Evolutionary conservation across 345 rosid genomes (phyloP), one percentile per base, ranked within the genome.

Genomic region (Melastoma malabathricum): DNA sequence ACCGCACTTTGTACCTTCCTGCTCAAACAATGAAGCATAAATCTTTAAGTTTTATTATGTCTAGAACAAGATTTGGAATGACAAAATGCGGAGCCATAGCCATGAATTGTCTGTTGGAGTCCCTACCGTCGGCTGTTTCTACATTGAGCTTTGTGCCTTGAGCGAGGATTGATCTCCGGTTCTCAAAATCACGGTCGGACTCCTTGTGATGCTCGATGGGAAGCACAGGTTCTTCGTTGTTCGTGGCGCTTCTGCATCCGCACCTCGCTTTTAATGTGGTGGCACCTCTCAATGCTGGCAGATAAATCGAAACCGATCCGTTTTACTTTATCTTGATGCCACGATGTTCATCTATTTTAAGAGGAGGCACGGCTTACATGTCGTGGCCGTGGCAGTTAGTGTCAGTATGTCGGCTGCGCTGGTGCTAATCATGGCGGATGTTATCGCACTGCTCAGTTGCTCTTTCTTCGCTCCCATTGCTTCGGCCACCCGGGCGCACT

Each of bases 391-490:
- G 63, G 92, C 94, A 15, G 98, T 81, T 55, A 90, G 88, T 10
- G 98, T 82, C 34, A 90, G 68, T 61, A 86, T 78, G 64, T 86
- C 96, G 58, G 69, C 75, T n/a, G 86, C 67, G 62, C 57, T 68
- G 13, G 92, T 81, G 10, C 89, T 70, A 39, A 73, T 76, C 86
- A 74, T 76, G 54, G 98, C 87, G 3, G 98, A 90, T 16, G 75
- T 81, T 48, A 90, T 72, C 43, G 65, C 71, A 54, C 73, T 51
- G 43, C 75, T 71, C 4, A 90, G 78, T 59, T 90, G 84, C 45
- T 84, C 83, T 57, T 75, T 78, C 65, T 71, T 84, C 10, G 89
- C 94, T 22, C 98, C 98, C 87, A 86, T 78, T 6, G 83, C 82
- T 68, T 84, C 89, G 0, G 98, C 98, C 43, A 78, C 73, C 50